Evolutionary conservation across 257 asterid species (phyloP).

Genomic region (Nicotiana obtusifolia): DNA sequence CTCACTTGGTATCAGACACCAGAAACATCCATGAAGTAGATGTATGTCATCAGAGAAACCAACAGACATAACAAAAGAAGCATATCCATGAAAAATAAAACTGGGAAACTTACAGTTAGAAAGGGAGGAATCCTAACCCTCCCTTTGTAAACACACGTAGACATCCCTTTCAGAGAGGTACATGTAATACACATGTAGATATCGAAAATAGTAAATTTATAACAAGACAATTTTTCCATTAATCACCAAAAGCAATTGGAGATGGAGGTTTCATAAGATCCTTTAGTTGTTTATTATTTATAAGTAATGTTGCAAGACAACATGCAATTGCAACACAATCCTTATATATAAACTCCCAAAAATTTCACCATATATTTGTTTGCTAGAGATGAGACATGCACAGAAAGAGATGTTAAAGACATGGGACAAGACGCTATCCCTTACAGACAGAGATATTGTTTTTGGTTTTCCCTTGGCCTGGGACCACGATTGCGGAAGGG

Average conservation of each 20-base stretch:
- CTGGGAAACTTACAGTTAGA: background rate
- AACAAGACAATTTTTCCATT: background rate
- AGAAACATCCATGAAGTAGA: background rate
- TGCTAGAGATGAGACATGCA: background rate
- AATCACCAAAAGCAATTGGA: background rate
- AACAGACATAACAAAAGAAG: background rate
- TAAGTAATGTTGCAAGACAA: background rate
- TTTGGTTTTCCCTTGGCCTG: background rate
- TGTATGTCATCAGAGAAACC: background rate
- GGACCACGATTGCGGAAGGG: background rate
- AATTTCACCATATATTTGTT: background rate
- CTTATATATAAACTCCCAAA: background rate
- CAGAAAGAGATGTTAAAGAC: background rate
- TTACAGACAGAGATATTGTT: background rate
- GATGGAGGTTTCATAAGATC: slow-evolving; percentile 2
- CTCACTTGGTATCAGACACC: background rate
- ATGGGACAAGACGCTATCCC: background rate
- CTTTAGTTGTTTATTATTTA: background rate
- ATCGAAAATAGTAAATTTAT: background rate
- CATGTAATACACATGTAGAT: background rate
- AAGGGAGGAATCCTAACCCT: background rate
- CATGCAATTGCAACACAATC: background rate
- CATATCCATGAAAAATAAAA: background rate
- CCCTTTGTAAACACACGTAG: background rate
- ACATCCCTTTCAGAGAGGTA: background rate